These are phyloP conservation scores for Teratosphaeria gauchensis DNA, from an alignment of 2,329 filamentous ascomycete genomes.

Conservation along the genomic window DNA sequence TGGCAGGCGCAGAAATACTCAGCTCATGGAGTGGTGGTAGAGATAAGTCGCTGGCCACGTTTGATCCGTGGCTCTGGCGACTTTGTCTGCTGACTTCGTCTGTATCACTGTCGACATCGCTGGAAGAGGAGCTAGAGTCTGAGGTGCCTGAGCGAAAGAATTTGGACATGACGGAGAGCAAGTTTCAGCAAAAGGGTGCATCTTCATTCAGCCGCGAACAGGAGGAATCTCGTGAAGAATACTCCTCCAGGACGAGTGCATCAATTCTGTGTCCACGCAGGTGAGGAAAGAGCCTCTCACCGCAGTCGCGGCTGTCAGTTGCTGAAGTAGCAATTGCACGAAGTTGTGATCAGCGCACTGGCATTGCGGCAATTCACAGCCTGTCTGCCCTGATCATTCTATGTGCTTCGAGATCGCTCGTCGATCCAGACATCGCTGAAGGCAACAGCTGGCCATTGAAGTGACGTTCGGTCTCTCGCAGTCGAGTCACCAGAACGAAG, in stretches of 20 bases:
- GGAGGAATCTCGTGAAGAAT: not conserved
- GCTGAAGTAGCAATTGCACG: too few species aligned
- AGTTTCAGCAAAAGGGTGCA: not conserved
- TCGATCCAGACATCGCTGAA: not conserved
- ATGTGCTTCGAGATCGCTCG: not conserved
- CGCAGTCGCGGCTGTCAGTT: not conserved
- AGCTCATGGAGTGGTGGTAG: not conserved
- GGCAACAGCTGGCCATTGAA: not conserved
- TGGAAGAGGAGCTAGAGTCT: constrained; percentile 8
- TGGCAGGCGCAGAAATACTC: not conserved
- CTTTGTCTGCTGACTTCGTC: not conserved
- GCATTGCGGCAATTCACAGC: not conserved
- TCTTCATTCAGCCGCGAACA: not conserved
- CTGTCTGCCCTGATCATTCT: not conserved
- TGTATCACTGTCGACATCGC: constrained; percentile 5
- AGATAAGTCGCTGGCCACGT: not conserved
- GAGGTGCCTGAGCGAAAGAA: constrained; percentile 14
- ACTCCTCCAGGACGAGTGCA: not conserved
- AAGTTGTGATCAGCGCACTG: too few species aligned
- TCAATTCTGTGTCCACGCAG: not conserved
- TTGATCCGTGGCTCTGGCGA: not conserved
- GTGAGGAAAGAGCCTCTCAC: not conserved
- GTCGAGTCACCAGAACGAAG: not conserved
- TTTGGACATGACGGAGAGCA: constrained; percentile 9
- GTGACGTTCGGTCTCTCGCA: not conserved